A percentile compares a stretch with the other conserved stretches of the same genome.
phyloP scores from a whole-genome alignment of 805 yeast genomes.

The Komagataella phaffii region DNA sequence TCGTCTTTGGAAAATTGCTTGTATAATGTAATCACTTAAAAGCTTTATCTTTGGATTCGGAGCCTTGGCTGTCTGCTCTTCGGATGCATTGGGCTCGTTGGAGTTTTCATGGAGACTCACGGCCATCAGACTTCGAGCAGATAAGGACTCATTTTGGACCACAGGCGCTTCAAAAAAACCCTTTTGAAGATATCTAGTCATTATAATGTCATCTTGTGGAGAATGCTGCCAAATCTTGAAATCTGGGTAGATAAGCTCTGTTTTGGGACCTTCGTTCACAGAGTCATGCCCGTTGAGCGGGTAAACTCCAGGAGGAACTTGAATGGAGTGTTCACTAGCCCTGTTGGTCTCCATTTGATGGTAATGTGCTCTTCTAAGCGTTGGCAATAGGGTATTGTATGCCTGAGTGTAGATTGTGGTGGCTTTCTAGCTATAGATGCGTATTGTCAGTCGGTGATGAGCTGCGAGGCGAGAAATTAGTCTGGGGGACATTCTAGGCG shows the following conservation, averaged over 20 bases:
- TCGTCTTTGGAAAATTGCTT: slow-evolving; percentile 33
- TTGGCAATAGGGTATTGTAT: neutral
- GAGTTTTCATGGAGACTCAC: slow-evolving; percentile 12
- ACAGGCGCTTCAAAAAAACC: slow-evolving; percentile 57
- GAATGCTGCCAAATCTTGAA: slow-evolving; percentile 59
- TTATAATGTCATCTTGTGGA: slow-evolving; percentile 35
- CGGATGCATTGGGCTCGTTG: slow-evolving; percentile 3
- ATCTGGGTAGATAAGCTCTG: slow-evolving; percentile 39
- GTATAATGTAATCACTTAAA: slow-evolving; percentile 34
- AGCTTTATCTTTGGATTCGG: slow-evolving; percentile 17
- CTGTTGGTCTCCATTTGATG: neutral
- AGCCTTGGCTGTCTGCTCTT: slow-evolving; percentile 1
- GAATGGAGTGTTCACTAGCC: neutral
- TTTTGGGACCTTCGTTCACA: neutral
- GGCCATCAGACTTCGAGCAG: slow-evolving; percentile 47
- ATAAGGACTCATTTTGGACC: slow-evolving; percentile 54
- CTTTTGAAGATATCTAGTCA: slow-evolving; percentile 46
- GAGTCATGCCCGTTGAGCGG: slow-evolving; percentile 4
- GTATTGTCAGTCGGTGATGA: neutral
- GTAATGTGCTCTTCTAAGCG: neutral
- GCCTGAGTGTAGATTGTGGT: neutral
- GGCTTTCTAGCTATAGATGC: neutral
- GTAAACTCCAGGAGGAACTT: slow-evolving; percentile 1
- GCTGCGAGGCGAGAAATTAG: neutral
- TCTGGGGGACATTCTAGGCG: neutral